Evolutionary conservation across 2,329 filamentous ascomycete species (phyloP), one percentile per base, ranked within the genome.

Genomic region (Ustulina deusta): DNA sequence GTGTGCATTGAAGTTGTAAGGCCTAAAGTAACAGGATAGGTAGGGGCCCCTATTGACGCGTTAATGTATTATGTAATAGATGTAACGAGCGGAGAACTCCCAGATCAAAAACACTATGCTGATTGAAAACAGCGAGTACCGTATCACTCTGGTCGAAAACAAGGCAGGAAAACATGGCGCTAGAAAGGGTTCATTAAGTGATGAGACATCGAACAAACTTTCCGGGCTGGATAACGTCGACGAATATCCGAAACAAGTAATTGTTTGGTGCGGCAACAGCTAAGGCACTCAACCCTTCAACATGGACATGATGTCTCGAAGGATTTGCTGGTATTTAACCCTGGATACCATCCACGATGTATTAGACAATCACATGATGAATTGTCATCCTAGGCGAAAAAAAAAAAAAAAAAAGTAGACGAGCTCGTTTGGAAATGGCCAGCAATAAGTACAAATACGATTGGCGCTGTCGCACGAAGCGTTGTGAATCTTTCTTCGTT

Each of bases 51-150:
- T 52, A 52, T 29, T 32, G 13, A 38, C 29, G 2, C 9, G 10
- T 63, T 36, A 63, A 63, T 56, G 34, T 9, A 56, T 63, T 63
- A 63, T 48, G 61, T 63, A 63, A 56, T 49, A 11, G 51, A 63
- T 56, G 57, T 38, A 60, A 44, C 57, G n/a, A 34, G 27, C 25
- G 48, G 32, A 36, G 7, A 11, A 22, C 2, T 25, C n/a, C 48
- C 13, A 5, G 32, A 13, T n/a, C 13, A 7, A 10, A n/a, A 27
- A 25, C 29, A 34, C 25, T 4, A n/a, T 36, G 2, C 27, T 27
- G 29, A 6, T 48, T 58, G 13, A 38, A 59, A 48, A 10, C 13
- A 10, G 40, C 29, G 20, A 59, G 40, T 9, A 46, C 6, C n/a
- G 6, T 60, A 38, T 49, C n/a, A 1, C 42, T 49, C 22, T 11